phyloP scores from a whole-genome alignment of 768 basidiomycete species.

The Mycena alexandri region DNA sequence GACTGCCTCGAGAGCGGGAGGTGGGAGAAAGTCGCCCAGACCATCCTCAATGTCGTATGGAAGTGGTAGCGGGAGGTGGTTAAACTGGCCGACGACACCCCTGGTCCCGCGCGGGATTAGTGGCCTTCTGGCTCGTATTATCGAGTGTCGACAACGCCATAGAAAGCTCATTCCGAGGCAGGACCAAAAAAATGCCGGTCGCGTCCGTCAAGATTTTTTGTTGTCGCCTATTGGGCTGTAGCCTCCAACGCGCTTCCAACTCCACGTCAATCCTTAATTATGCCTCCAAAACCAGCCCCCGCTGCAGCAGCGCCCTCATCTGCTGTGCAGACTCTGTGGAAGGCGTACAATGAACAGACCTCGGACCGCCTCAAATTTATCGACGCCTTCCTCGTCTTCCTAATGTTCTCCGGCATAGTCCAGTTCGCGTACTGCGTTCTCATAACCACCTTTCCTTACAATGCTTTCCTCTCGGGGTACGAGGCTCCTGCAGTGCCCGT shows the following conservation, averaged over 20 bases:
- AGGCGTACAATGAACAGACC: slow-evolving; percentile 82
- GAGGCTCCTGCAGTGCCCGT: slow-evolving; percentile 44
- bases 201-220: slow-evolving; percentile 14
- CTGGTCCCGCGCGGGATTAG: slow-evolving; percentile 30
- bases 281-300: slow-evolving; percentile 41
- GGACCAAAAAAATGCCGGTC: slow-evolving; percentile 42
- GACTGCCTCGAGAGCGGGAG: slow-evolving; percentile 75
- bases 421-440: slow-evolving; percentile 95
- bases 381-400: slow-evolving; percentile 92
- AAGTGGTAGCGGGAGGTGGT: slow-evolving; percentile 51
- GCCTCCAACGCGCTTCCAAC: not conserved
- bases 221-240: slow-evolving; percentile 21
- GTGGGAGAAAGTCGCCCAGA: slow-evolving; percentile 83
- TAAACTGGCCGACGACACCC: slow-evolving; percentile 35
- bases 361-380: slow-evolving; percentile 92
- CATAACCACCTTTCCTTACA: slow-evolving; percentile 95
- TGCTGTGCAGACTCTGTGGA: slow-evolving; percentile 73
- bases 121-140: slow-evolving; percentile 25
- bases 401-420: slow-evolving; percentile 89
- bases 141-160: slow-evolving; percentile 31
- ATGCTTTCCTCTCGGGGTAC: slow-evolving; percentile 96
- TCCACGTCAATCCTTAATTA: slow-evolving; percentile 38
- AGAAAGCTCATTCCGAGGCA: slow-evolving; percentile 29
- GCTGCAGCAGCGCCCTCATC: slow-evolving; percentile 46
- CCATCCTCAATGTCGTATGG: slow-evolving; percentile 80